Base-by-base conservation (phyloP, 176 grass and related monocot genomes). In the Puccinellia tenuiflora region DNA sequence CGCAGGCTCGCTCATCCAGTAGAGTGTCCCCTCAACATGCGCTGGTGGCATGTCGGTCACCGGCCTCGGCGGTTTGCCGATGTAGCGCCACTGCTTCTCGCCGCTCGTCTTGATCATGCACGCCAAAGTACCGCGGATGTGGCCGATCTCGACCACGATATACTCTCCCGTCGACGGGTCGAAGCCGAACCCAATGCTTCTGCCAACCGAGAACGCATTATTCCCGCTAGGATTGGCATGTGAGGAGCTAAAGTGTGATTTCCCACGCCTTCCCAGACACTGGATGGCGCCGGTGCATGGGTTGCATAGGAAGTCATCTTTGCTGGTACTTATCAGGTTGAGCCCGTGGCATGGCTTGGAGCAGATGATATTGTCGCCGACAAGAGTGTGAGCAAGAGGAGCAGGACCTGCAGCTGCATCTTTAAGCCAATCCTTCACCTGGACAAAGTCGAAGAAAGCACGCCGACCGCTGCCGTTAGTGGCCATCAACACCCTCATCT, bases 341-440 rank as follows among this genome's bases (percentile, higher is more conserved):
- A 82, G 79, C 2, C 79, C 79, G 5, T 71, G 65, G 79, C 64
- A 68, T n/a, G 79, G 79, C 35, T 59, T 82, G 79, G 66, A 82
- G 66, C 66, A 82, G 2, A 82, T 25, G 15, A 82, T 30, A 35
- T 30, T 82, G 34, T 29, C 18, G 9, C 12, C 15, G 17, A 31
- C 16, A n/a, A 82, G 35, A 20, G 65, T 82, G 5, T 1, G 16
- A 0, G 24, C 51, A n/a, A n/a, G 17, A n/a, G 14, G 16, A 0
- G 24, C 51, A n/a, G 16, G 17, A n/a, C 7, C 26, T 2, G 17
- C 7, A 8, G 15, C 20, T 30, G 26, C 15, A 40, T 13, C 21
- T 20, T 52, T 9, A 39, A 57, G 51, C 80, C 50, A 81, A 9
- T 18, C 21, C 51, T 42, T 3, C 22, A 82, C 3, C 0, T 35